A percentile compares a stretch with the other conserved stretches of the same genome.
Conservation (phyloP, 805 yeast species). For the Geotrichum ghanense region DNA sequence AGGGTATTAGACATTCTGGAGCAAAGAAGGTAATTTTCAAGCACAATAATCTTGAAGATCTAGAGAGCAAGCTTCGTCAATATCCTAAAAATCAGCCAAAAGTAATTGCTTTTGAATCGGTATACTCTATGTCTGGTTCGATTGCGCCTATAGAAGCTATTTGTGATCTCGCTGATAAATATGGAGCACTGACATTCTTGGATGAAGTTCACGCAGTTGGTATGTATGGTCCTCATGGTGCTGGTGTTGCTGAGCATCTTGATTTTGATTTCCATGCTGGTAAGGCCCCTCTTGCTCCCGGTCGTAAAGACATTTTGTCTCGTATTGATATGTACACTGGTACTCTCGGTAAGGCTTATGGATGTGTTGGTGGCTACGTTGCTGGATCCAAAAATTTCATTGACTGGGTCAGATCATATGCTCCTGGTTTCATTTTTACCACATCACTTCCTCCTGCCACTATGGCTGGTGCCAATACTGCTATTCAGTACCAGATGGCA, state of each 20-base stretch:
- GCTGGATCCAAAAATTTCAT: constrained; percentile 76
- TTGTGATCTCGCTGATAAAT: constrained; percentile 93
- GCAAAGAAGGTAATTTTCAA: constrained; percentile 81
- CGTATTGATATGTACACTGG: constrained; percentile 95
- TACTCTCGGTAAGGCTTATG: constrained; percentile 93
- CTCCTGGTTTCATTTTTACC: constrained; percentile 97
- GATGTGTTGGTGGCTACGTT: constrained; percentile 95
- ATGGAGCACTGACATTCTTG: constrained; percentile 91
- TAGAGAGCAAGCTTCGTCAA: constrained; percentile 65
- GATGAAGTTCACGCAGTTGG: constrained; percentile 99
- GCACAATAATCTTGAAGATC: constrained; percentile 78
- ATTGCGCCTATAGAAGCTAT: constrained; percentile 87
- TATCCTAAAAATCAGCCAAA: constrained; percentile 87
- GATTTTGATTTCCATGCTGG: constrained; percentile 83
- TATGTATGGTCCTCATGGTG: constrained; percentile 98
- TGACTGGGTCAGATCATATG: constrained; percentile 93
- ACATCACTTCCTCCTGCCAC: constrained; percentile 95
- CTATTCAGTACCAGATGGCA: constrained; percentile 73
- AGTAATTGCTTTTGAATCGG: constrained; percentile 92
- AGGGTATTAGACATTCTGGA: constrained; percentile 85
- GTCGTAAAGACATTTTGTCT: constrained; percentile 56
- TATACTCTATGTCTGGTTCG: constrained; percentile 97
- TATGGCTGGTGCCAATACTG: constrained; percentile 89
- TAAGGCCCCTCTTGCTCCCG: constrained; percentile 36
- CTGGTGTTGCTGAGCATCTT: constrained; percentile 97